A percentile compares a stretch with the other conserved stretches of the same genome.
phyloP scores from a whole-genome alignment of 2,329 filamentous ascomycete species.

The Fusarium sp. region DNA sequence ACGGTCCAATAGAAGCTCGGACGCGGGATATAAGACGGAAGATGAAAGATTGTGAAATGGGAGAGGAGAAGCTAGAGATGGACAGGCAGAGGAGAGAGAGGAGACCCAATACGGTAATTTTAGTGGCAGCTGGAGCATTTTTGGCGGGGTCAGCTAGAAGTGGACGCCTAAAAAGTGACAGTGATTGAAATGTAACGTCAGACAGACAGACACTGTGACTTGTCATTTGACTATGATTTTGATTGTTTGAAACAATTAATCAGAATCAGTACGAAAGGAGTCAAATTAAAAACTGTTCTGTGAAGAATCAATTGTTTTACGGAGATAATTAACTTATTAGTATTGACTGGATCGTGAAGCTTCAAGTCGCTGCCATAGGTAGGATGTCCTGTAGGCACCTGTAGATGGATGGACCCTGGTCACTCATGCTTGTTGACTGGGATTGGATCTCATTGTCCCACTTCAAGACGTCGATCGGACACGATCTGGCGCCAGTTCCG shows the following conservation, averaged over 20 bases:
- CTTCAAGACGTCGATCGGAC: conserved; percentile 26
- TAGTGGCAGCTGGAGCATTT: conserved; percentile 2
- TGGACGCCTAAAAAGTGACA: neutral
- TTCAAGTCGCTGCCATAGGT: neutral
- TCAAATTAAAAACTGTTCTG: neutral
- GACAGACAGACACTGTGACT: conserved; percentile 1
- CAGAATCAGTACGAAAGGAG: neutral
- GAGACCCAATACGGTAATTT: neutral
- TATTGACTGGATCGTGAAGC: neutral
- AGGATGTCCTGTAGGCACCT: neutral
- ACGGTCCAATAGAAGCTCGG: conserved; percentile 13
- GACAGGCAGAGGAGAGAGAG: neutral
- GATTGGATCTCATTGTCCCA: conserved; percentile 11
- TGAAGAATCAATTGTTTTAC: neutral
- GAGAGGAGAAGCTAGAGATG: neutral
- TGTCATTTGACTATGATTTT: neutral
- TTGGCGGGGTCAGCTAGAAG: conserved; percentile 12
- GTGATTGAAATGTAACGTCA: conserved; percentile 6
- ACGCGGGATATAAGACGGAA: neutral
- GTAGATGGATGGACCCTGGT: conserved; percentile 5
- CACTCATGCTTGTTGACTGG: neutral
- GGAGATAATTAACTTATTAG: neutral
- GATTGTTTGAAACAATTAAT: neutral
- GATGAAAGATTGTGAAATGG: neutral
- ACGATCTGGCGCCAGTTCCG: conserved; percentile 40